phyloP scores from a whole-genome alignment of 1,139 yeast genomes.

The Yamadazyma diospyri region DNA sequence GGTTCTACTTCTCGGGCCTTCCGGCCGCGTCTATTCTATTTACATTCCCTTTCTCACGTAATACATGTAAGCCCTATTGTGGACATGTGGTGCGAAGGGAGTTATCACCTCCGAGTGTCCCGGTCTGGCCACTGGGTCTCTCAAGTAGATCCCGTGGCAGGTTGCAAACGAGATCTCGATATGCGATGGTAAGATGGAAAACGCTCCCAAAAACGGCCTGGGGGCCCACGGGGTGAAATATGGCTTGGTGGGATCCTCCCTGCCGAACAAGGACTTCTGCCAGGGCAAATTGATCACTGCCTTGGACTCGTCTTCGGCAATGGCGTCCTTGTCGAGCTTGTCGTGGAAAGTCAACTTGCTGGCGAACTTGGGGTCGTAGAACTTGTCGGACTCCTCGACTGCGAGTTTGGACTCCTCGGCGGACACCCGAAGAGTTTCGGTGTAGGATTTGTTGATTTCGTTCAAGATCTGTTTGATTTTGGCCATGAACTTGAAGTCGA shows the following conservation, averaged over 20 bases:
- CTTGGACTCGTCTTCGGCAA: conserved; percentile 51
- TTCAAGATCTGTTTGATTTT: conserved; percentile 53
- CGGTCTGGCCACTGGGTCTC: conserved; percentile 97
- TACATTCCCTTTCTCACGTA: conserved; percentile 77
- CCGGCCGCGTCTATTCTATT: conserved; percentile 12
- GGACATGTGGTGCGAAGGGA: conserved; percentile 80
- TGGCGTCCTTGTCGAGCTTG: conserved; percentile 48
- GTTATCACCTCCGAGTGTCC: conserved; percentile 95
- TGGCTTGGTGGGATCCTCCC: conserved; percentile 69
- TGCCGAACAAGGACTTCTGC: conserved; percentile 77
- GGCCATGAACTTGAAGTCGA: conserved; percentile 39
- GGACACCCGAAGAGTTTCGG: conserved; percentile 46
- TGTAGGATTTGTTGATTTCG: conserved; percentile 50
- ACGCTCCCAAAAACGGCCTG: conserved; percentile 88
- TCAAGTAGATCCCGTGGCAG: conserved; percentile 90
- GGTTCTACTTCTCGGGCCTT: no score
- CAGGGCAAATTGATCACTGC: conserved; percentile 61
- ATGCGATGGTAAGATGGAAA: conserved; percentile 89
- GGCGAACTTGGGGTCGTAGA: conserved; percentile 57
- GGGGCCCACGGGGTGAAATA: conserved; percentile 98
- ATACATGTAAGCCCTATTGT: conserved; percentile 95
- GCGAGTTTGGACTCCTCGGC: conserved; percentile 22
- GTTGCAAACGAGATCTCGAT: conserved; percentile 85
- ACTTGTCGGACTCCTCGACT: conserved; percentile 24
- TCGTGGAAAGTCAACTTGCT: conserved; percentile 47